Evolutionary conservation across 2,329 filamentous ascomycete species (phyloP).

Genomic region (Fusarium luffae): DNA sequence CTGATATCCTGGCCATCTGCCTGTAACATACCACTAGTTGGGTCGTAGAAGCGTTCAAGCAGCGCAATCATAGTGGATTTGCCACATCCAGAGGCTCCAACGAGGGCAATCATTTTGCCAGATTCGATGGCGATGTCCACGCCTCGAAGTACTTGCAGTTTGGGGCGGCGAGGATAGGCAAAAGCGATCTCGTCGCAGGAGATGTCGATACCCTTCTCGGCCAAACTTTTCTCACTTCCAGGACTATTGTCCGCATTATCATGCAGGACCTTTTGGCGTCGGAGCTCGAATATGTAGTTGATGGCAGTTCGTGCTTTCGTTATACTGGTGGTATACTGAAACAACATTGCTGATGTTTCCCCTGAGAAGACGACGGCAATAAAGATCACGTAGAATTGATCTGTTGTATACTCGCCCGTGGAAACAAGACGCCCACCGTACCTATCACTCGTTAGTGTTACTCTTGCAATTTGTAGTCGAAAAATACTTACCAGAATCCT

Average conservation of each 20-base stretch:
- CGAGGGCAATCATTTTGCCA: constrained; percentile 64
- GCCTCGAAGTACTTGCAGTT: constrained; percentile 51
- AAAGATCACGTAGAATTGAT: constrained; percentile 63
- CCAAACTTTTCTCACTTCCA: constrained; percentile 5
- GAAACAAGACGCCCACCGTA: constrained; percentile 56
- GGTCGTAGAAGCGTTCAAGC: constrained; percentile 59
- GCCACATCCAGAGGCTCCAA: constrained; percentile 68
- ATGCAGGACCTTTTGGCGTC: constrained; percentile 46
- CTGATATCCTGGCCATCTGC: constrained; percentile 48
- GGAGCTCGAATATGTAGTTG: constrained; percentile 61
- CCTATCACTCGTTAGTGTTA: constrained; percentile 33
- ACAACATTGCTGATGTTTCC: constrained; percentile 56
- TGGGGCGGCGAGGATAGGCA: constrained; percentile 62
- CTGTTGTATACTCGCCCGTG: constrained; percentile 58
- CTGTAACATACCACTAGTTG: constrained; percentile 46
- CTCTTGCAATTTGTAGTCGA: background rate
- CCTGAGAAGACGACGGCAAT: constrained; percentile 61
- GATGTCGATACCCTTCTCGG: constrained; percentile 50
- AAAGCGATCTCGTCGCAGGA: constrained; percentile 66
- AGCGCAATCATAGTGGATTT: constrained; percentile 70
- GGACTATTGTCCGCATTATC: constrained; percentile 46
- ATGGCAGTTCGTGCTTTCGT: constrained; percentile 61
- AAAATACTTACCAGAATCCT: constrained; percentile 51
- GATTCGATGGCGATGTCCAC: constrained; percentile 56
- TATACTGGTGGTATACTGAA: constrained; percentile 62